These are phyloP conservation scores for Nakazawaea pomicola DNA, from an alignment of 805 yeast species.

Conservation along the genomic window DNA sequence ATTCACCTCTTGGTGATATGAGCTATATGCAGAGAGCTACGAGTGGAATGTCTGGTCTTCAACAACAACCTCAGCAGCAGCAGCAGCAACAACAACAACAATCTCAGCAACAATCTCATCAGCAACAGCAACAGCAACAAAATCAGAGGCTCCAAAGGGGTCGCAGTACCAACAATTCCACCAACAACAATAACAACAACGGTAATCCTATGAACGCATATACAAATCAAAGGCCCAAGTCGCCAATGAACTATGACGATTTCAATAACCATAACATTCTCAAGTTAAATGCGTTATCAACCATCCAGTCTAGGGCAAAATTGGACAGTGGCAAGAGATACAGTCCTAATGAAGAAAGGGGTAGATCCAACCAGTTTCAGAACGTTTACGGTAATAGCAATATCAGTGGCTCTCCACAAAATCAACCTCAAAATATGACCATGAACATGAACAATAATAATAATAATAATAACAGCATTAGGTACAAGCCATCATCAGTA, in stretches of 20 bases:
- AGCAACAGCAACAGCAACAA: constrained; percentile 14
- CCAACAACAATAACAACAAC: constrained; percentile 10
- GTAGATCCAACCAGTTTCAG: constrained; percentile 17
- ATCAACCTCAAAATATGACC: background rate
- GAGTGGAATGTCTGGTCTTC: background rate
- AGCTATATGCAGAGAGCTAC: background rate
- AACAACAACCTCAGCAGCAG: background rate
- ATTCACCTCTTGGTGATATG: background rate
- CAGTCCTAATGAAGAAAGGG: constrained; percentile 18
- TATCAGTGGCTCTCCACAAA: constrained; percentile 5
- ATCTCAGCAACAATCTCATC: constrained; percentile 12
- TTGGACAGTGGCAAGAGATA: constrained; percentile 16
- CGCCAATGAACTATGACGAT: constrained; percentile 18
- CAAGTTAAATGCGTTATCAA: constrained; percentile 62
- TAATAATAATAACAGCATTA: constrained; percentile 4
- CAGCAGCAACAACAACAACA: constrained; percentile 3
- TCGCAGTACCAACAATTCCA: background rate
- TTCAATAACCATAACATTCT: constrained; percentile 31
- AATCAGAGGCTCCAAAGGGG: background rate
- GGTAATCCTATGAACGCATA: constrained; percentile 12
- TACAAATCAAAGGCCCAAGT: constrained; percentile 13
- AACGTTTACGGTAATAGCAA: constrained; percentile 14
- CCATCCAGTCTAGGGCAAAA: constrained; percentile 46
- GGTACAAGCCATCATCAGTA: constrained; percentile 15
- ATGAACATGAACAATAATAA: constrained; percentile 10